Conservation (phyloP, 805 yeast species). For the Saccharomycopsis olivae region DNA sequence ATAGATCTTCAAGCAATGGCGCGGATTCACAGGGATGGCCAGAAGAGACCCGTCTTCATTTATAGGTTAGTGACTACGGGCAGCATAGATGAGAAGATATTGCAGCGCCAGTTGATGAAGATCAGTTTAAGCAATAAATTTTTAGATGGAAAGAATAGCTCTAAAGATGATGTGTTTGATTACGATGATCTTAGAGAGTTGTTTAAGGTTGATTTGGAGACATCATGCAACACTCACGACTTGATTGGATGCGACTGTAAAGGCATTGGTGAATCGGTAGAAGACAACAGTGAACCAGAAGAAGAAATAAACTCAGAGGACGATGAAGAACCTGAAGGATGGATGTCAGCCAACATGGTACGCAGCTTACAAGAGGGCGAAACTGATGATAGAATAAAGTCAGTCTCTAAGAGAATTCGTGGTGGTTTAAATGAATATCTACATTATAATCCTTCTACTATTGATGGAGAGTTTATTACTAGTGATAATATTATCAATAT, state of each 20-base stretch:
- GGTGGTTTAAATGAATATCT: slow-evolving; percentile 4
- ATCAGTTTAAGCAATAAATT: slow-evolving; percentile 68
- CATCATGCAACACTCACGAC: slow-evolving; percentile 67
- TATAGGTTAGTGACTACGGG: slow-evolving; percentile 84
- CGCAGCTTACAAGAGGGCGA: not conserved
- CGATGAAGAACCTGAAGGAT: not conserved
- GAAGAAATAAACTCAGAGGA: not conserved
- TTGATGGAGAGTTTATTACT: not conserved
- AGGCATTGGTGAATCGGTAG: slow-evolving; percentile 38
- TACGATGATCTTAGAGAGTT: slow-evolving; percentile 60
- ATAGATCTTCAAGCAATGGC: slow-evolving; percentile 97
- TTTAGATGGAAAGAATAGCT: slow-evolving; percentile 28
- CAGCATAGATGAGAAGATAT: slow-evolving; percentile 86
- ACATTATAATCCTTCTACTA: slow-evolving; percentile 5
- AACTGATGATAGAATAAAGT: not conserved
- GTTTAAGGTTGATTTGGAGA: slow-evolving; percentile 44
- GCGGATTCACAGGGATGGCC: slow-evolving; percentile 98
- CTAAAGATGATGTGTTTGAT: slow-evolving; percentile 59
- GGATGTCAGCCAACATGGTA: not conserved
- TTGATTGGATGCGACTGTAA: slow-evolving; percentile 53
- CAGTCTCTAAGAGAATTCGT: not conserved
- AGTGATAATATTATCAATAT: not conserved
- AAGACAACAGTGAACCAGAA: not conserved
- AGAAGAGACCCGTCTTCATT: slow-evolving; percentile 61
- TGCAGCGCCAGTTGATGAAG: slow-evolving; percentile 84